Base-by-base conservation (phyloP, 1,139 yeast species). In the Yamadazyma diospyri region DNA sequence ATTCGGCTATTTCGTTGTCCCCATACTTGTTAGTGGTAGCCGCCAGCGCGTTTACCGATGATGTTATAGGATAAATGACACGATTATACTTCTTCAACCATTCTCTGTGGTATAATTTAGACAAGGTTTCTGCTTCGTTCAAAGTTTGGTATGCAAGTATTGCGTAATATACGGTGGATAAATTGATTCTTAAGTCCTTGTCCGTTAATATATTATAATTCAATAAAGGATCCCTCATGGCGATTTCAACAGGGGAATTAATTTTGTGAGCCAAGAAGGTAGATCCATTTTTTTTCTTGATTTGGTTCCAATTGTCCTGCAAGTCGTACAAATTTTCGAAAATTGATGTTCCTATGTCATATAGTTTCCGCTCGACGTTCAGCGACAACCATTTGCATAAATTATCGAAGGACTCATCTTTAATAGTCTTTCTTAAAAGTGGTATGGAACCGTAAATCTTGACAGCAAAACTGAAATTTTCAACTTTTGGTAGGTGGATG, bases 191-290 rank as follows among this genome's bases (percentile, higher is more conserved):
- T 16, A 78, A 54, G 9, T 57, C 54, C 7, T 60, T 57, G 38
- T 74, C 76, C 5, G 64, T 55, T 26, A 77, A 58, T 0, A 78
- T 63, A 41, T 72, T 66, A 38, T 72, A 65, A 38, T 64, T 57
- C 22, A 61, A 47, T 15, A 63, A 58, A 0, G 81, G 71, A 38
- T 77, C 80, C 45, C 94, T 65, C 54, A 83, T 66, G 4, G 88
- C 76, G 10, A 78, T 57, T 55, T 89, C 97, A 6, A 88, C 86
- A 0, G 95, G 87, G 0, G 96, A 84, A 52, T 88, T 88, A 42
- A 89, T 74, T 48, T 81, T 81, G 53, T 77, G 88, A 13, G 74
- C 69, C 9, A 66, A 57, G 37, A 84, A 69, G 13, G 73, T 51
- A 4, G 48, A 35, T 4, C 53, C 43, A 37, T 38, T 71, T 55